A percentile compares a stretch with the other conserved stretches of the same genome.
These are phyloP conservation scores for Filosporella fistucella DNA, from an alignment of 495 filamentous ascomycete species.

Conservation along the genomic window DNA sequence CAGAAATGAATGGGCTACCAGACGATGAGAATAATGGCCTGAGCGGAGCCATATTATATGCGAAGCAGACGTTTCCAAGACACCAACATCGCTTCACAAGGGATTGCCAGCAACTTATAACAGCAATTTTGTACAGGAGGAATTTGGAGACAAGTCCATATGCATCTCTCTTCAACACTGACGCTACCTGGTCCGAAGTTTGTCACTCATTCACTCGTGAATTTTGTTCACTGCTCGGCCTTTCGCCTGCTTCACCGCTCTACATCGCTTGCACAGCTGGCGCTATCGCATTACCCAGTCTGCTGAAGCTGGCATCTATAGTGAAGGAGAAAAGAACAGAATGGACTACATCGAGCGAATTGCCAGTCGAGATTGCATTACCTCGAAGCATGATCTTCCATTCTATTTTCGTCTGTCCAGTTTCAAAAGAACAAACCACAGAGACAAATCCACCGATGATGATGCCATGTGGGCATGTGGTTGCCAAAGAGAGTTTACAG, in stretches of 20 bases:
- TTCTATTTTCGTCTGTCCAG: constrained; percentile 95
- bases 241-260: constrained; percentile 84
- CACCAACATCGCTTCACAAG: constrained; percentile 65
- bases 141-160: constrained; percentile 74
- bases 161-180: constrained; percentile 64
- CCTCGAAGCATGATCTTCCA: constrained; percentile 88
- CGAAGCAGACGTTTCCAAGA: constrained; percentile 53
- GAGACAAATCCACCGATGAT: constrained; percentile 95
- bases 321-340: constrained; percentile 85
- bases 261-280: constrained; percentile 90
- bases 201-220: constrained; percentile 82
- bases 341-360: constrained; percentile 88
- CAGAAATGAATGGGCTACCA: constrained; percentile 38
- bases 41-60: constrained; percentile 67
- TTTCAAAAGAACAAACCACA: constrained; percentile 92
- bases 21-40: constrained; percentile 40
- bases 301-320: constrained; percentile 77
- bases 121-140: constrained; percentile 69
- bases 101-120: constrained; percentile 73
- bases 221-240: constrained; percentile 87
- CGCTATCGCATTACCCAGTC: constrained; percentile 78
- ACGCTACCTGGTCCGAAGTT: constrained; percentile 73
- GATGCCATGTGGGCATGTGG: constrained; percentile 94
- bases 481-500: constrained; percentile 77
- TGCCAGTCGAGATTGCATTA: constrained; percentile 89